Percentiles rank a stretch among this genome's conserved stretches.
These are phyloP conservation scores for Tilletia setariae DNA, from an alignment of 1,284 basidiomycete genomes.

Conservation along the genomic window DNA sequence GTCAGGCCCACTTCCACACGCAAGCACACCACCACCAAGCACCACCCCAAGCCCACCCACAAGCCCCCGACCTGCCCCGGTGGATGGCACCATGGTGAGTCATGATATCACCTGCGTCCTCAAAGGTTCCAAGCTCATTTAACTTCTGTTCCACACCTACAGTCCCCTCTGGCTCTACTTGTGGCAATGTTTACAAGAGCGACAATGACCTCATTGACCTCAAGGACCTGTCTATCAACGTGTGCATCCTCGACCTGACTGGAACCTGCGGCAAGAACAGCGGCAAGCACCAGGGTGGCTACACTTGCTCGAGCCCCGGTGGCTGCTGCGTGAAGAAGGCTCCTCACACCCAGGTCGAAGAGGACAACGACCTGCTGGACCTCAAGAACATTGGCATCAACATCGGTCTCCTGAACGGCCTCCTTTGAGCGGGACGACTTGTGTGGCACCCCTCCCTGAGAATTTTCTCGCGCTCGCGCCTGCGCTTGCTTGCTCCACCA, in stretches of 20 bases:
- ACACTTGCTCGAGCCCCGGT: not conserved
- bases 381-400: slow-evolving; percentile 5
- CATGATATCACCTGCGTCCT: not conserved
- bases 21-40: slow-evolving; percentile 5
- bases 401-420: not conserved
- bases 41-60: slow-evolving; percentile 6
- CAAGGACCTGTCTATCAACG: slow-evolving; percentile 8
- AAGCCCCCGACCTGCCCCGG: slow-evolving; percentile 11
- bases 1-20: not conserved
- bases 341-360: not conserved
- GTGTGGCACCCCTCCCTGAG: no score
- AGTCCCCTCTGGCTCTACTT: not conserved
- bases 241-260: slow-evolving; percentile 13
- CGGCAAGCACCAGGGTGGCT: not conserved
- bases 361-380: not conserved
- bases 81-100: slow-evolving; percentile 8
- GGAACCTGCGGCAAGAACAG: slow-evolving; percentile 13
- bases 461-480: no score
- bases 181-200: slow-evolving; percentile 1
- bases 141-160: not conserved
- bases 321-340: slow-evolving; percentile 14
- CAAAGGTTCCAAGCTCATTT: not conserved
- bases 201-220: slow-evolving; percentile 12
- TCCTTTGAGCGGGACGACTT: no score
- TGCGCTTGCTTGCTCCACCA: no score